Evolutionary conservation across 441 rosid species (phyloP), one percentile per base, ranked within the genome.

Genomic region (Brassica hybrid): DNA sequence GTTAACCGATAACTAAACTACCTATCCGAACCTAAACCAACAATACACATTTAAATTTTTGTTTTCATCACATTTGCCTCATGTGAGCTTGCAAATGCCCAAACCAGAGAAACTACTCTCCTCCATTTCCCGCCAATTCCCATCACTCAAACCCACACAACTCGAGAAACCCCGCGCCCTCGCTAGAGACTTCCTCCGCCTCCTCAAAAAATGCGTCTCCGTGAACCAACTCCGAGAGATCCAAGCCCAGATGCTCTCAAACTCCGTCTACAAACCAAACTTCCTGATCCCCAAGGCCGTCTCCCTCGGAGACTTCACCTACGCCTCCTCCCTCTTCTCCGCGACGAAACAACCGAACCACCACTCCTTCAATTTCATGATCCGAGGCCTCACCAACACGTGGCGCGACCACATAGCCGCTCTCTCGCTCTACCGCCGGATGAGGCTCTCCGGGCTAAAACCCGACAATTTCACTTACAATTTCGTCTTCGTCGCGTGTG

Each of bases 401-500:
- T 89, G 94, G 96, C 62, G 64, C 16, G 82, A 85, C 2, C 77
- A 86, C 79, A 25, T 77, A 52, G 67, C 73, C 16, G 71, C 94
- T 71, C 82, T 88, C 50, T 84, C 69, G 1, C 71, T 88, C 6
- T 90, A 83, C 73, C 86, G 83, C 77, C 80, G 76, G 52, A 88
- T 91, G 97, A 89, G 80, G 76, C 59, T 62, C 23, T 82, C 74
- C 7, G 91, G 94, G 17, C 50, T 89, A 30, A 83, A 74, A 75
- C 89, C 97, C 0, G 84, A 89, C 71, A 89, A 91, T 43, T 91
- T 86, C 81, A 94, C 98, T 7, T 89, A 78, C 74, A 97, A 95
- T 1, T 94, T 89, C 83, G 64, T 90, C 73, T 82, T 86, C 81
- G 30, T 25, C 30, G 30, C 30, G 30, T 25, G 30, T 25, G 30